These are phyloP conservation scores for Fremontodendron californicum DNA, from an alignment of 345 rosid species.

Conservation along the genomic window DNA sequence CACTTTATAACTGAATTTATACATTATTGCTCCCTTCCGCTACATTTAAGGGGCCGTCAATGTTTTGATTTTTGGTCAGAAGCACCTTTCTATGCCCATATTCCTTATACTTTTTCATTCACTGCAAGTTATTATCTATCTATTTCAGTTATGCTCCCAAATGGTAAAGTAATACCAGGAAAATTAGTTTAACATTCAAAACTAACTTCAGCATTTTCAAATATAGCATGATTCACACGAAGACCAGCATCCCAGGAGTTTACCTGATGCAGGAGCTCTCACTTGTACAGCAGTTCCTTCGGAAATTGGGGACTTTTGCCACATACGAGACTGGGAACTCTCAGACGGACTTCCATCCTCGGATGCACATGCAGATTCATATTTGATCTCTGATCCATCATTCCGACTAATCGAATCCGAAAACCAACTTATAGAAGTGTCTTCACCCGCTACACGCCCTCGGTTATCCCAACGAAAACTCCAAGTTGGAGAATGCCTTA, in stretches of 20 bases:
- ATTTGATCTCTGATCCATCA: conserved; percentile 53
- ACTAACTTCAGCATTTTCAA: not conserved
- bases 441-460: conserved; percentile 96
- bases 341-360: conserved; percentile 65
- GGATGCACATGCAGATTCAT: conserved; percentile 53
- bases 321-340: conserved; percentile 41
- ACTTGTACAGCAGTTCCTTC: conserved; percentile 33
- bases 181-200: not conserved
- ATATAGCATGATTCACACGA: not conserved
- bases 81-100: not conserved
- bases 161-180: not conserved
- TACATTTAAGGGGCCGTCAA: not conserved
- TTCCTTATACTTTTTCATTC: not conserved
- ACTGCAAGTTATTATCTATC: not conserved
- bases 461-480: conserved; percentile 93
- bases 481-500: conserved; percentile 86
- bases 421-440: conserved; percentile 63
- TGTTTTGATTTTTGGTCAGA: not conserved
- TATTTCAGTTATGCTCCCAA: not conserved
- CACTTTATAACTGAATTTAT: not conserved
- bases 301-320: conserved; percentile 70
- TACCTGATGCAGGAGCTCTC: conserved; percentile 73
- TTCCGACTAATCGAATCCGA: conserved; percentile 56
- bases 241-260: not conserved
- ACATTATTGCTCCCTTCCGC: not conserved